Conservation (phyloP, 208 protist species). For the Wallacemonas sp. region DNA sequence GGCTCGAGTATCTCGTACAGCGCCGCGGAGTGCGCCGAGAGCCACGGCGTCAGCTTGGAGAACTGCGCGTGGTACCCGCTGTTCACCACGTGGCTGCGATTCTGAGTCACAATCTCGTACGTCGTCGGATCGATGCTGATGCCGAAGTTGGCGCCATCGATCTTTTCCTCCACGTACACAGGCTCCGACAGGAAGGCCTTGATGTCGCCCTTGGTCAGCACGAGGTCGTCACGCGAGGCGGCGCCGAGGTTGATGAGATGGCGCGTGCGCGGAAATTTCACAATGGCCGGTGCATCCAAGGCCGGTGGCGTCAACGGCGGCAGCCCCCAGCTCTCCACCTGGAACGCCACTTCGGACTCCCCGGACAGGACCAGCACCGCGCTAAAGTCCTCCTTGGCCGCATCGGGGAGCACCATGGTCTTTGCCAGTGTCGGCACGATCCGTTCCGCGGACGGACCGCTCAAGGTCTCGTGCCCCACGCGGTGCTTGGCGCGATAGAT, state of each 20-base stretch:
- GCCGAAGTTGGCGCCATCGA: conserved; percentile 50
- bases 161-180: conserved; percentile 48
- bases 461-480: conserved; percentile 18
- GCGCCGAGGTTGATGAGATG: conserved; percentile 33
- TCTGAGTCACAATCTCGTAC: conserved; percentile 27
- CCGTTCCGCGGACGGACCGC: conserved; percentile 17
- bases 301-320: conserved; percentile 17
- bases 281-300: conserved; percentile 20
- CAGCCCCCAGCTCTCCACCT: conserved; percentile 21
- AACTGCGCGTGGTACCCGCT: conserved; percentile 30
- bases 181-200: conserved; percentile 12
- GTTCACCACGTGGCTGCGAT: conserved; percentile 36
- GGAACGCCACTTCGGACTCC: conserved; percentile 16
- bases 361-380: conserved; percentile 16
- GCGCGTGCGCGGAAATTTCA: conserved; percentile 35
- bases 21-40: conserved; percentile 25
- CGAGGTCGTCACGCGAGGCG: conserved; percentile 30
- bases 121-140: conserved; percentile 26
- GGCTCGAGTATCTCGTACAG: conserved; percentile 31
- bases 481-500: conserved; percentile 22
- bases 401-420: conserved; percentile 12
- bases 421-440: conserved; percentile 15
- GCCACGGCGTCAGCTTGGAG: conserved; percentile 25
- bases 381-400: conserved; percentile 18
- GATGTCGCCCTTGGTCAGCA: conserved; percentile 19